Evolutionary conservation across 768 basidiomycete species (phyloP).

Genomic region (Tubosaeta brunneosetosa): DNA sequence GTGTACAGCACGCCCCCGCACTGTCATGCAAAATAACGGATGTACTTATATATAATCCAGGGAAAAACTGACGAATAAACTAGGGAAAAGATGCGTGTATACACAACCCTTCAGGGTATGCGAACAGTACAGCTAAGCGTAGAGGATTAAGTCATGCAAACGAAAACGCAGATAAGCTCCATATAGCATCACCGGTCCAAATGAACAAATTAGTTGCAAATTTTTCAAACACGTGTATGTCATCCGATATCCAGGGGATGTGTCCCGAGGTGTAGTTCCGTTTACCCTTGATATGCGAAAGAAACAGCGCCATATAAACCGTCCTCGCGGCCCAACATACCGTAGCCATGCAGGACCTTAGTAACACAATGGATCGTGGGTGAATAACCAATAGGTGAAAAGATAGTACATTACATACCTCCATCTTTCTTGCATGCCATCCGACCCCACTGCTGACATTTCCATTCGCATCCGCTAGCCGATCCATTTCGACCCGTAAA

Average conservation of each 20-base stretch:
- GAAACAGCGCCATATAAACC: conserved; percentile 92
- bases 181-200: not conserved
- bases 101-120: not conserved
- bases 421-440: conserved; percentile 97
- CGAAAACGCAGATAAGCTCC: not conserved
- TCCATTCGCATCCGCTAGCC: conserved; percentile 74
- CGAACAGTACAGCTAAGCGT: not conserved
- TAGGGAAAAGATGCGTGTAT: not conserved
- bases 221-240: not conserved
- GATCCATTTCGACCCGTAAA: conserved; percentile 64
- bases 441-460: conserved; percentile 90
- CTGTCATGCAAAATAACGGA: too few relatives aligned
- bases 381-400: not conserved
- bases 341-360: conserved; percentile 77
- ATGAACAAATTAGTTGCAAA: not conserved
- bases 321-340: conserved; percentile 88
- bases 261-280: not conserved
- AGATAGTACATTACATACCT: conserved; percentile 49
- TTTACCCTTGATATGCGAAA: conserved; percentile 86
- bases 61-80: not conserved
- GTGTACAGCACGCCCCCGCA: too few relatives aligned
- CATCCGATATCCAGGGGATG: not conserved
- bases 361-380: conserved; percentile 22
- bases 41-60: too few relatives aligned
- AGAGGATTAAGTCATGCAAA: not conserved